A percentile compares a stretch with the other conserved stretches of the same genome.
Conservation (phyloP, 257 asterid species). For the Fraxinus cuspidata region DNA sequence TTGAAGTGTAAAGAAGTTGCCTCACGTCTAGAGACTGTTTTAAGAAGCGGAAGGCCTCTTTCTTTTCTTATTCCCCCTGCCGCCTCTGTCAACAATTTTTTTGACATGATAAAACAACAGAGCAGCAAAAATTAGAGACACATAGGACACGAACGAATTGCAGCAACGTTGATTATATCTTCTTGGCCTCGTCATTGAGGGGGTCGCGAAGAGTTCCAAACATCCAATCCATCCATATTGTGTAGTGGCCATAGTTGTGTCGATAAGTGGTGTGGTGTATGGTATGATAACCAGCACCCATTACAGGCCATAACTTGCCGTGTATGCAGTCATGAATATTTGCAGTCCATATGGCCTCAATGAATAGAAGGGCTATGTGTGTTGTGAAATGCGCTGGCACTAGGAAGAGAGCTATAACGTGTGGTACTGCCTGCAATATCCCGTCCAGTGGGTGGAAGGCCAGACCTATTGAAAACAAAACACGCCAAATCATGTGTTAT, state of each 20-base stretch:
- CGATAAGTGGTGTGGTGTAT: constrained; percentile 98
- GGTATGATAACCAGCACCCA: constrained; percentile 99
- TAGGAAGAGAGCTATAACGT: constrained; percentile 76
- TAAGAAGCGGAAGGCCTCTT: neutral
- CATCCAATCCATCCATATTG: constrained; percentile 99
- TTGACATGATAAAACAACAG: neutral
- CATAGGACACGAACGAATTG: neutral
- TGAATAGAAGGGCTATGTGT: constrained; percentile 71
- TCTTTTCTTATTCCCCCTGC: neutral
- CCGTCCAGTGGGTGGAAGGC: constrained; percentile 98
- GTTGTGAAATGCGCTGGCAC: constrained; percentile 75
- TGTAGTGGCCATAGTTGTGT: constrained; percentile 94
- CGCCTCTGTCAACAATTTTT: constrained; percentile 5
- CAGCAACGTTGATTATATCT: constrained; percentile 32
- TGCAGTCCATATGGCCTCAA: constrained; percentile 92
- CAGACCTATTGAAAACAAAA: constrained; percentile 51
- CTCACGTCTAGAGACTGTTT: too few species aligned
- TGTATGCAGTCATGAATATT: constrained; percentile 93
- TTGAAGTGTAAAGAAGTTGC: too few species aligned
- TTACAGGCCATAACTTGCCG: constrained; percentile 85
- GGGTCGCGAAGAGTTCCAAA: constrained; percentile 96
- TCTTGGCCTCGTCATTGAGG: constrained; percentile 61
- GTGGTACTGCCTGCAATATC: constrained; percentile 87
- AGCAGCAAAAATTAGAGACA: constrained; percentile 25
- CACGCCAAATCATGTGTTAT: neutral